Conservation (phyloP, 1,284 basidiomycete species). For the Cronartium quercuum region DNA sequence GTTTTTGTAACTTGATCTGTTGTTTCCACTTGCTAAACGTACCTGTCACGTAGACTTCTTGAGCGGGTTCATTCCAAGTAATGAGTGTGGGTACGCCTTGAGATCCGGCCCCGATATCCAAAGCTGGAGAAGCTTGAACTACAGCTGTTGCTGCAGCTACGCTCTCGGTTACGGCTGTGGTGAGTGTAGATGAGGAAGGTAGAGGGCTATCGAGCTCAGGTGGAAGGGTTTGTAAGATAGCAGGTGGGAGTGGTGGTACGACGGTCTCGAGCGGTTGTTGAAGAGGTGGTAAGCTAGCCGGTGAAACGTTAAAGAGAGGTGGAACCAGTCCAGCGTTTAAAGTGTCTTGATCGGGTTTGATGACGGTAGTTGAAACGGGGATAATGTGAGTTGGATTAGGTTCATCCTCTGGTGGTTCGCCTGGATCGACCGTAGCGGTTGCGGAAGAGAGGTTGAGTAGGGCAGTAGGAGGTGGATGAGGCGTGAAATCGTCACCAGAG, state of each 20-base stretch:
- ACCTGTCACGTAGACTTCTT: conserved; percentile 57
- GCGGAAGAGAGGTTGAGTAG: not conserved
- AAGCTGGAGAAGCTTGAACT: conserved; percentile 30
- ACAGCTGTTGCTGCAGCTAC: conserved; percentile 44
- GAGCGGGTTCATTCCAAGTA: conserved; percentile 46
- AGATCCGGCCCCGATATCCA: conserved; percentile 46
- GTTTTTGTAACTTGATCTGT: conserved; percentile 52
- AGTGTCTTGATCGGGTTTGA: not conserved
- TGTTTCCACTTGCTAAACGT: conserved; percentile 58
- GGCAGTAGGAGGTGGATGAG: not conserved
- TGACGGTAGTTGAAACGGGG: not conserved
- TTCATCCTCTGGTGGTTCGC: not conserved
- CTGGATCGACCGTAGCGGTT: not conserved
- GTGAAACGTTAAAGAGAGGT: not conserved
- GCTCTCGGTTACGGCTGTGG: conserved; percentile 43
- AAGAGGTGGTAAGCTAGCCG: conserved; percentile 5
- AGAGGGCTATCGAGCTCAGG: not conserved
- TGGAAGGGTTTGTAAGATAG: conserved; percentile 30
- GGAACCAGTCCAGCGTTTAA: not conserved
- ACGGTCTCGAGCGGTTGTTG: conserved; percentile 37
- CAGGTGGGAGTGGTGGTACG: conserved; percentile 26
- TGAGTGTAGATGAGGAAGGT: conserved; percentile 33
- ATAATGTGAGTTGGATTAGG: not conserved
- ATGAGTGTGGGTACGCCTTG: conserved; percentile 47
- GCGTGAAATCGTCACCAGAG: not conserved